phyloP scores from a whole-genome alignment of 148 eudicot species.

The Vaccinium macrocarpon region DNA sequence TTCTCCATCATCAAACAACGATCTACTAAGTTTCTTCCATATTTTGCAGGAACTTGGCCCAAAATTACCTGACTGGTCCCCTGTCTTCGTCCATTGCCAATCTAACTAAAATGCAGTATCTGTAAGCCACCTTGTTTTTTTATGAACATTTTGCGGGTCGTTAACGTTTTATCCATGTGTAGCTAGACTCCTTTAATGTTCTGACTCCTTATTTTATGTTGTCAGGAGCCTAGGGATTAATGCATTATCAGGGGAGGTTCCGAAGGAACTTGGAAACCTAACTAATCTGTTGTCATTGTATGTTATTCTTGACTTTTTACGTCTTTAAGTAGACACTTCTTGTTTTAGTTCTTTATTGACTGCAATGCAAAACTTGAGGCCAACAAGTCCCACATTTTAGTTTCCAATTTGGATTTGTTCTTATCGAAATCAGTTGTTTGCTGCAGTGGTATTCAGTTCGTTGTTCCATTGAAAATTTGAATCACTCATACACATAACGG shows the following conservation, averaged over 20 bases:
- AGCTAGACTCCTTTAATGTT: not conserved
- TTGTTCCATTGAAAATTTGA: not conserved
- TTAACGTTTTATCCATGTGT: slow-evolving; percentile 12
- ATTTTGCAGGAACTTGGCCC: slow-evolving; percentile 48
- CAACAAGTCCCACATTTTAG: not conserved
- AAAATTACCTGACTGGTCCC: slow-evolving; percentile 71
- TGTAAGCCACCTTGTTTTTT: slow-evolving; percentile 41
- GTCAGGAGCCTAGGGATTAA: not conserved
- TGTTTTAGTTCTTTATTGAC: not conserved
- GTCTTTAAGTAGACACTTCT: not conserved
- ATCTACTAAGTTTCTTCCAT: not conserved
- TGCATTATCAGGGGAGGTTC: not conserved
- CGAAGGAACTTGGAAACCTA: not conserved
- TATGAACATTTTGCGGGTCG: not conserved
- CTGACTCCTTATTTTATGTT: slow-evolving; percentile 25
- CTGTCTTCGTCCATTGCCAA: slow-evolving; percentile 66
- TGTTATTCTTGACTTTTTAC: not conserved
- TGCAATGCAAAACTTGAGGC: not conserved
- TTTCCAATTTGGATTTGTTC: not conserved
- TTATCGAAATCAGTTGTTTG: not conserved
- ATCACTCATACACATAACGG: not conserved
- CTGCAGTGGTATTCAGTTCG: not conserved
- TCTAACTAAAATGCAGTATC: slow-evolving; percentile 58
- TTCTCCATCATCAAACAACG: not conserved
- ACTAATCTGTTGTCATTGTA: not conserved